phyloP scores from a whole-genome alignment of 179 eudicot species.

The Kewa caespitosa region DNA sequence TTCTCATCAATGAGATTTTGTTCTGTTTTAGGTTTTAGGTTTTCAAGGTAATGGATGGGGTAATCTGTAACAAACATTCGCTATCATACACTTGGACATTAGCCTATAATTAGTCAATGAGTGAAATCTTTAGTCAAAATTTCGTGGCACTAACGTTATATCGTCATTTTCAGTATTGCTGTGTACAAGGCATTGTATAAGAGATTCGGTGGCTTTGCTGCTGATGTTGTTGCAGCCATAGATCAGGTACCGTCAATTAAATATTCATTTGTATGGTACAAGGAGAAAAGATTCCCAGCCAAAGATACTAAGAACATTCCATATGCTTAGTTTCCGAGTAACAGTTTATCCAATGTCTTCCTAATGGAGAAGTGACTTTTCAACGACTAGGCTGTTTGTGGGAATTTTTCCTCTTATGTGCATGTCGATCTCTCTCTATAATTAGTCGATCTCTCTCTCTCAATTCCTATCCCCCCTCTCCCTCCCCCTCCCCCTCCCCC shows the following conservation, averaged over 20 bases:
- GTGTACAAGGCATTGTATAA: conserved; percentile 78
- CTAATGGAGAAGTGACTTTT: not conserved
- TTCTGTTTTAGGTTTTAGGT: not conserved
- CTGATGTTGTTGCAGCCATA: conserved; percentile 83
- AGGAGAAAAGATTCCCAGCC: not conserved
- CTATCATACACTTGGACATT: not conserved
- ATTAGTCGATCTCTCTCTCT: too few relatives aligned
- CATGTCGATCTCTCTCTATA: not conserved
- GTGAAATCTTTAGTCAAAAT: not conserved
- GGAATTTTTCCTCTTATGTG: not conserved
- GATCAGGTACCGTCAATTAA: conserved; percentile 56
- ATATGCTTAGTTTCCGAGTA: not conserved
- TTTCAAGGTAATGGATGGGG: too few relatives aligned
- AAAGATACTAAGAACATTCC: not conserved
- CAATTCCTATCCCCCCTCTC: too few relatives aligned
- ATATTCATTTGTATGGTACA: not conserved
- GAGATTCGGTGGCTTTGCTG: conserved; percentile 83
- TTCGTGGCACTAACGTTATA: conserved; percentile 1
- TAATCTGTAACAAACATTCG: too few relatives aligned
- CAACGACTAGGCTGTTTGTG: not conserved
- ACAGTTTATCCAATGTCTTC: not conserved
- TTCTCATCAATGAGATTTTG: not conserved
- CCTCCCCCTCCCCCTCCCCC: too few relatives aligned
- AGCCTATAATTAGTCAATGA: not conserved
- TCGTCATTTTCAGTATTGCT: conserved; percentile 50